Percentiles rank a stretch among this genome's conserved stretches.
Evolutionary conservation across 305 asterid genomes (phyloP).

Genomic region (Solanum aculeatissimum): DNA sequence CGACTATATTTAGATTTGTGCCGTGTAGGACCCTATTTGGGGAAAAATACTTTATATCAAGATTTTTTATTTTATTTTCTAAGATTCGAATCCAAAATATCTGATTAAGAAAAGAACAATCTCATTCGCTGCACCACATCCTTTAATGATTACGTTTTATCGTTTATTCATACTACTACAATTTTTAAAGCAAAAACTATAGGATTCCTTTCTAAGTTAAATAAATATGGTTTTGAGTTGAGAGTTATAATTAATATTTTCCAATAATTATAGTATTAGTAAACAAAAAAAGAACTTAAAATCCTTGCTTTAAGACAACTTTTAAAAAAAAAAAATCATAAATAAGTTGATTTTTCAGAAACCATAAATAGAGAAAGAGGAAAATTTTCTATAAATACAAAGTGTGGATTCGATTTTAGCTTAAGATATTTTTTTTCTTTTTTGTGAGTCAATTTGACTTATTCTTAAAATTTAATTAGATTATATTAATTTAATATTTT

Average conservation of each 20-base stretch:
- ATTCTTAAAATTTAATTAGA: neutral
- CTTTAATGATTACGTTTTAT: too few relatives aligned
- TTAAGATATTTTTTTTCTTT: too few relatives aligned
- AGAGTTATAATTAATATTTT: too few relatives aligned
- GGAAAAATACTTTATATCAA: too few relatives aligned
- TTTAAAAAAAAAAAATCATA: neutral
- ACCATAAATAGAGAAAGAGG: neutral
- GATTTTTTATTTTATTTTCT: too few relatives aligned
- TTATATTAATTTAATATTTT: too few relatives aligned
- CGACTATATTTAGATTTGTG: too few relatives aligned
- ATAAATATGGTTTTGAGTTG: too few relatives aligned
- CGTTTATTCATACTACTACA: neutral
- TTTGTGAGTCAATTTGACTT: neutral
- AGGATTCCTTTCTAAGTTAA: neutral
- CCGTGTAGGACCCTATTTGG: too few relatives aligned
- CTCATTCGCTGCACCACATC: too few relatives aligned
- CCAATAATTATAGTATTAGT: too few relatives aligned
- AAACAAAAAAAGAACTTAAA: neutral
- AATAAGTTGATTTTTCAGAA: neutral
- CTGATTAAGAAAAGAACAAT: too few relatives aligned
- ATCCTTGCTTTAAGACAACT: neutral
- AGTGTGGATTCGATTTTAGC: neutral
- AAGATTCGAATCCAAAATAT: accelerated
- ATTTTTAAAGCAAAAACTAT: neutral
- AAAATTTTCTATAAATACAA: neutral